Conservation (phyloP, 2,329 filamentous ascomycete genomes). For the Cercospora zeina region DNA sequence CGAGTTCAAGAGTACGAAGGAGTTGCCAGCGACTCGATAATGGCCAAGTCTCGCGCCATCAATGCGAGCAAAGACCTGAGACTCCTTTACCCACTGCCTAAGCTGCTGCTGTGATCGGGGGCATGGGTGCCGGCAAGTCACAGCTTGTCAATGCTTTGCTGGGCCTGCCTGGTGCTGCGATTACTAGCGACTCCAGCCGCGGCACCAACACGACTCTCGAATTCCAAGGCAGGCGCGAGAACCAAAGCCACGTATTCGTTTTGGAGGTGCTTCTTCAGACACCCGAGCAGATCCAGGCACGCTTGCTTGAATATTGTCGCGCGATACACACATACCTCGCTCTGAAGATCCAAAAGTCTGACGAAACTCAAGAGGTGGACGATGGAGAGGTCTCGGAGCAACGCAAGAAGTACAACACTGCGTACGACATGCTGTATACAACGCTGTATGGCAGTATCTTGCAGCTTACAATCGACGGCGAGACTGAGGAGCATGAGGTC, state of each 20-base stretch:
- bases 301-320: neutral
- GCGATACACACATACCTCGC: neutral
- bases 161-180: slow-evolving; percentile 1
- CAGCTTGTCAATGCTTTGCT: slow-evolving; percentile 8
- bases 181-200: slow-evolving; percentile 3
- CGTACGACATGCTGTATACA: slow-evolving; percentile 16
- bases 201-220: slow-evolving; percentile 21
- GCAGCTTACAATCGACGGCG: neutral
- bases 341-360: neutral
- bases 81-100: neutral
- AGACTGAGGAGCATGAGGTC: neutral
- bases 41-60: neutral
- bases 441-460: slow-evolving; percentile 10
- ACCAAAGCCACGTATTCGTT: slow-evolving; percentile 7
- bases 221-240: neutral
- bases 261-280: slow-evolving; percentile 1
- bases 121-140: slow-evolving; percentile 16
- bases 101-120: slow-evolving; percentile 4
- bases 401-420: neutral
- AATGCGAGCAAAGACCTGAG: neutral
- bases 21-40: neutral
- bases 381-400: slow-evolving; percentile 4
- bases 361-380: slow-evolving; percentile 2
- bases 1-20: neutral
- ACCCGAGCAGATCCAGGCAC: neutral